These are phyloP conservation scores for Bertia moriformis DNA, from an alignment of 2,329 filamentous ascomycete genomes.

Conservation along the genomic window DNA sequence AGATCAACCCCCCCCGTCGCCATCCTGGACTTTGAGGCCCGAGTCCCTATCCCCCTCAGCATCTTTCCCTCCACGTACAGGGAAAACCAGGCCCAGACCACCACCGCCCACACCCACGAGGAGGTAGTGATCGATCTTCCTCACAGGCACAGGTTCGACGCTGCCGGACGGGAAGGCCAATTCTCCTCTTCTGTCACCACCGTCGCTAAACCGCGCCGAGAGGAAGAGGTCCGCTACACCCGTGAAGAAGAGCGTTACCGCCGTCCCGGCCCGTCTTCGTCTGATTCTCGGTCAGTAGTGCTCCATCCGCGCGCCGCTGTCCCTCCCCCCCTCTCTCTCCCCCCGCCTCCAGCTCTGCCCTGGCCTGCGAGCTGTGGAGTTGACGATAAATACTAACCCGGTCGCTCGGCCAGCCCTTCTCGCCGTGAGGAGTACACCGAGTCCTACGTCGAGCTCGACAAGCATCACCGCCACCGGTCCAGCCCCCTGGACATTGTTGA, in stretches of 20 bases:
- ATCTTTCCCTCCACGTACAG: slow-evolving; percentile 98
- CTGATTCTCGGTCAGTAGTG: slow-evolving; percentile 1
- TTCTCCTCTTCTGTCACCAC: slow-evolving; percentile 61
- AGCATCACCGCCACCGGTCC: slow-evolving; percentile 27
- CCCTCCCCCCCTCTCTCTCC: slow-evolving; percentile 6
- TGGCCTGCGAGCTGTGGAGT: no score
- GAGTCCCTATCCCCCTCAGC: slow-evolving; percentile 98
- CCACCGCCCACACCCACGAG: slow-evolving; percentile 63
- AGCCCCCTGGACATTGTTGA: slow-evolving; percentile 48
- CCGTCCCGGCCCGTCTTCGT: slow-evolving; percentile 38
- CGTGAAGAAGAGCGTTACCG: slow-evolving; percentile 64
- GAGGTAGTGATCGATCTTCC: slow-evolving; percentile 73
- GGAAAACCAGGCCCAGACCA: slow-evolving; percentile 40
- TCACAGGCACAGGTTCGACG: slow-evolving; percentile 38
- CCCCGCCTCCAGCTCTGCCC: slow-evolving; percentile 4
- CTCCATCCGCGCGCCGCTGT: slow-evolving; percentile 2
- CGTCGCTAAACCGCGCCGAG: slow-evolving; percentile 49
- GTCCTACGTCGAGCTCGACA: slow-evolving; percentile 53
- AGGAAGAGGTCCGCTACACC: slow-evolving; percentile 76
- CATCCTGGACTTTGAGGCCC: slow-evolving; percentile 99
- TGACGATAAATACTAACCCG: no score
- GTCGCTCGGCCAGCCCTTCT: slow-evolving; percentile 11
- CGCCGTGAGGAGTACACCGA: slow-evolving; percentile 33
- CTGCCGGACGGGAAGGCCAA: slow-evolving; percentile 98
- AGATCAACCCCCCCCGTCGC: slow-evolving; percentile 47